Evolutionary conservation across 2,329 filamentous ascomycete genomes (phyloP), one percentile per base, ranked within the genome.

Genomic region (Curvularia hawaiiensis): DNA sequence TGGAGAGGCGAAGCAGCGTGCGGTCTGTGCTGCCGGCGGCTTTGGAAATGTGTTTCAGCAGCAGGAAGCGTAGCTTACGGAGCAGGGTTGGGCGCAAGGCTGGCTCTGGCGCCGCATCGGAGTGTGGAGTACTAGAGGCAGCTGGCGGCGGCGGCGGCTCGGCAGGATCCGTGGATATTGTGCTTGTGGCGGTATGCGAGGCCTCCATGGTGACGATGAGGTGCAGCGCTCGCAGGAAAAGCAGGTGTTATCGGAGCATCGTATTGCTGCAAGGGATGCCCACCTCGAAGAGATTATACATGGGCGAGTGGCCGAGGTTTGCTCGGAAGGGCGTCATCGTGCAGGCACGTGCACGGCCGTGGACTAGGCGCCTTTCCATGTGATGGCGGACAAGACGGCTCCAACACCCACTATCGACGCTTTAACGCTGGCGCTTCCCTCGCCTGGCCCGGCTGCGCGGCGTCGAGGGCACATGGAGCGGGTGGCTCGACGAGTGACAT

Each of bases 1-100:
- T 63, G 4, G 71, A 64, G 43, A 79, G 68, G 60, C 71, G 75
- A 51, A 69, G 50, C 31, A 78, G 62, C 20, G 58, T 68, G 50
- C 56, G 59, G 66, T 79, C 77, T 40, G 72, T 67, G 11, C 61
- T 57, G 54, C 44, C 60, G 39, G 68, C 62, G 31, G 68, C 51
- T 35, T 63, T 68, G 6, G 53, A 30, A 35, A 70, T 47, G 41
- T 58, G 53, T 44, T 63, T 69, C 7, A 67, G 48, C 48, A 72
- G 51, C 3, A 62, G 22, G 53, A 56, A 55, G 38, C 58, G 65
- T 22, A 67, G 44, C 28, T 55, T 67, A 52, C 56, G 63, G 43
- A 60, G 50, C 47, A 51, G 51, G 3, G 56, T 52, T 24, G 54
- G 60, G 22, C 24, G 47, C 6, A 51, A 38, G n/a, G 44, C 56